phyloP scores from a whole-genome alignment of 441 rosid genomes.

The Arabidopsis hybrid region DNA sequence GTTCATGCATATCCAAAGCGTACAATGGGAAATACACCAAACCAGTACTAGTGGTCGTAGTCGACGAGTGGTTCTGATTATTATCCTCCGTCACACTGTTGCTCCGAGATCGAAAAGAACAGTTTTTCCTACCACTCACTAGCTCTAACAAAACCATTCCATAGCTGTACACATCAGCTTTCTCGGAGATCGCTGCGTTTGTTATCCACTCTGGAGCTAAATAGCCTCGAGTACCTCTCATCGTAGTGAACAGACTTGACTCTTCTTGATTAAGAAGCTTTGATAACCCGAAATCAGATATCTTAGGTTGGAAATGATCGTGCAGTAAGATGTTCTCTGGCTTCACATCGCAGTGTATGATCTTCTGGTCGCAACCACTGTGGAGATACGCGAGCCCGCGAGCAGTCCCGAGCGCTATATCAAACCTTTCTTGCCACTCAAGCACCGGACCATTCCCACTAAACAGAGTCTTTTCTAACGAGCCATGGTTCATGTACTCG shows the following conservation, averaged over 20 bases:
- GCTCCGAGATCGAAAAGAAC: slow-evolving; percentile 60
- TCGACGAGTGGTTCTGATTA: slow-evolving; percentile 53
- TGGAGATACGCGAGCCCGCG: slow-evolving; percentile 92
- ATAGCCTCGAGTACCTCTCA: slow-evolving; percentile 98
- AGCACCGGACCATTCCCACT: slow-evolving; percentile 65
- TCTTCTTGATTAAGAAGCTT: slow-evolving; percentile 85
- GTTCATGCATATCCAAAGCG: slow-evolving; percentile 95
- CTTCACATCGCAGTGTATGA: slow-evolving; percentile 91
- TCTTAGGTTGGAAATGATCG: slow-evolving; percentile 75
- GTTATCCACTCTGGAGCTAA: slow-evolving; percentile 99
- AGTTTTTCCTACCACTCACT: slow-evolving; percentile 93
- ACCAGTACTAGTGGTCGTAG: slow-evolving; percentile 55
- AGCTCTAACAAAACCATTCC: slow-evolving; percentile 95
- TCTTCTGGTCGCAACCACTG: slow-evolving; percentile 78
- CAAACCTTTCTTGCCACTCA: slow-evolving; percentile 89
- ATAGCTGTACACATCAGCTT: slow-evolving; percentile 89
- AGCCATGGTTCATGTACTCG: slow-evolving; percentile 88
- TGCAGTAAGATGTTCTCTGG: slow-evolving; percentile 91
- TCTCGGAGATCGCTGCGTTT: slow-evolving; percentile 77
- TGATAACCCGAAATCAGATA: slow-evolving; percentile 92
- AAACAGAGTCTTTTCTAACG: slow-evolving; percentile 71
- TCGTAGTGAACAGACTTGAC: slow-evolving; percentile 88
- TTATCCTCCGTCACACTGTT: slow-evolving; percentile 57
- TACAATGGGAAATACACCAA: slow-evolving; percentile 73
- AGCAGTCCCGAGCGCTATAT: slow-evolving; percentile 86